These are phyloP conservation scores for Phlebopus sp. DNA, from an alignment of 1,284 basidiomycete species.

Conservation along the genomic window DNA sequence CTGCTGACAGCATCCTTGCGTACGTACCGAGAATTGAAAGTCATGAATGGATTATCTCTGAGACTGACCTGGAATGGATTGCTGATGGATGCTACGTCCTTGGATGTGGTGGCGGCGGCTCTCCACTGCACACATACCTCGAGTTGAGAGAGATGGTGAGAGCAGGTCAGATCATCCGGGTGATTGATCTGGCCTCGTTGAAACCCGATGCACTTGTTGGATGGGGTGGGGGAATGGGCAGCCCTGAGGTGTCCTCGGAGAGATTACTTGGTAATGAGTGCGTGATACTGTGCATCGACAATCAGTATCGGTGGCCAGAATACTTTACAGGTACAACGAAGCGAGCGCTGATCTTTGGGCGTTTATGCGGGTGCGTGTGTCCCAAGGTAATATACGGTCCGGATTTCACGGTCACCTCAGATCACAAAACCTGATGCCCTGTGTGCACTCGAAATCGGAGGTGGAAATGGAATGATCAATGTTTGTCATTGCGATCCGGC, in stretches of 20 bases:
- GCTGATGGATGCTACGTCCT: slow-evolving; percentile 52
- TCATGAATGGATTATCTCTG: slow-evolving; percentile 40
- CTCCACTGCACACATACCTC: slow-evolving; percentile 46
- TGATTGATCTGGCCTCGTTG: slow-evolving; percentile 34
- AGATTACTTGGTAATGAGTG: slow-evolving; percentile 40
- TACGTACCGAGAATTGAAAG: slow-evolving; percentile 35
- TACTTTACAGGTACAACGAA: slow-evolving; percentile 28
- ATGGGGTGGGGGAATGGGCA: slow-evolving; percentile 37
- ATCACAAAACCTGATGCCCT: slow-evolving; percentile 39
- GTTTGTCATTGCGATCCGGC: slow-evolving; percentile 14
- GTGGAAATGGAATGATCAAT: slow-evolving; percentile 55
- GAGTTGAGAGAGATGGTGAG: slow-evolving; percentile 48
- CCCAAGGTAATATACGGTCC: neutral
- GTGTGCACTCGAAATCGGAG: slow-evolving; percentile 49
- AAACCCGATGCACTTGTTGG: slow-evolving; percentile 31
- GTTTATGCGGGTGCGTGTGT: slow-evolving; percentile 21
- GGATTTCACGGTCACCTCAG: slow-evolving; percentile 14
- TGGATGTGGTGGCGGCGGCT: slow-evolving; percentile 54
- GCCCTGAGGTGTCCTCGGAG: slow-evolving; percentile 37
- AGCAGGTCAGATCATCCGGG: slow-evolving; percentile 41
- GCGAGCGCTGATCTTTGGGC: slow-evolving; percentile 27
- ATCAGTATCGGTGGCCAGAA: neutral
- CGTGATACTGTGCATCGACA: slow-evolving; percentile 22
- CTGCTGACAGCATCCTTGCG: slow-evolving; percentile 23
- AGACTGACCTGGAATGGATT: slow-evolving; percentile 48